phyloP scores from a whole-genome alignment of 2,329 filamentous ascomycete genomes.

The Coleophoma cylindrospora region DNA sequence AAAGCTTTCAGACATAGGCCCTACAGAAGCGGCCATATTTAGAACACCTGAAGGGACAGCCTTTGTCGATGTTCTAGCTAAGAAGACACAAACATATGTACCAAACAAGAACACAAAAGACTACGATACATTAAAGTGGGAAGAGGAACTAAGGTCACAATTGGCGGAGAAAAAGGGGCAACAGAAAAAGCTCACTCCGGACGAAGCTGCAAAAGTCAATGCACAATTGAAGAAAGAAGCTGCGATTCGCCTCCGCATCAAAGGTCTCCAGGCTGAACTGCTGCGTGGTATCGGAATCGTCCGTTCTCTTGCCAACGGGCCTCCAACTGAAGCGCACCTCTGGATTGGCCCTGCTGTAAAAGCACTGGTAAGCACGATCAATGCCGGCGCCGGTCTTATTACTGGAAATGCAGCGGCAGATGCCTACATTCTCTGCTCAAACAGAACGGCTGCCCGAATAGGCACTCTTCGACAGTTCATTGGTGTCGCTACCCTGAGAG shows the following conservation, averaged over 20 bases:
- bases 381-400: slow-evolving; percentile 75
- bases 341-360: slow-evolving; percentile 85
- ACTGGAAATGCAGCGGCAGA: slow-evolving; percentile 74
- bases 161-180: slow-evolving; percentile 90
- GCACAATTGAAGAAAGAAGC: slow-evolving; percentile 86
- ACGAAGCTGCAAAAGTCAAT: slow-evolving; percentile 87
- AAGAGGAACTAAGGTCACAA: slow-evolving; percentile 82
- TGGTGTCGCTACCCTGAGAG: slow-evolving; percentile 79
- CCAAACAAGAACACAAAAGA: slow-evolving; percentile 91
- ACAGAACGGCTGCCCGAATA: slow-evolving; percentile 68
- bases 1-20: slow-evolving; percentile 68
- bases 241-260: slow-evolving; percentile 69
- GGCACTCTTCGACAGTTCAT: slow-evolving; percentile 77
- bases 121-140: slow-evolving; percentile 95
- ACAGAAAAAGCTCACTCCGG: slow-evolving; percentile 83
- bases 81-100: slow-evolving; percentile 64
- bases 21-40: slow-evolving; percentile 88
- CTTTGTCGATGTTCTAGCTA: slow-evolving; percentile 87
- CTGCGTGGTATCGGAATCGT: slow-evolving; percentile 84
- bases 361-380: slow-evolving; percentile 67
- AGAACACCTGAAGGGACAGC: slow-evolving; percentile 82
- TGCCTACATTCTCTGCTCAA: slow-evolving; percentile 75
- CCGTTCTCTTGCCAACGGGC: slow-evolving; percentile 73
- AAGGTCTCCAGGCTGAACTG: slow-evolving; percentile 63
- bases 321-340: slow-evolving; percentile 79